Evolutionary conservation across 1,139 yeast species (phyloP).

Genomic region (Pneumocystis wakefieldiae): DNA sequence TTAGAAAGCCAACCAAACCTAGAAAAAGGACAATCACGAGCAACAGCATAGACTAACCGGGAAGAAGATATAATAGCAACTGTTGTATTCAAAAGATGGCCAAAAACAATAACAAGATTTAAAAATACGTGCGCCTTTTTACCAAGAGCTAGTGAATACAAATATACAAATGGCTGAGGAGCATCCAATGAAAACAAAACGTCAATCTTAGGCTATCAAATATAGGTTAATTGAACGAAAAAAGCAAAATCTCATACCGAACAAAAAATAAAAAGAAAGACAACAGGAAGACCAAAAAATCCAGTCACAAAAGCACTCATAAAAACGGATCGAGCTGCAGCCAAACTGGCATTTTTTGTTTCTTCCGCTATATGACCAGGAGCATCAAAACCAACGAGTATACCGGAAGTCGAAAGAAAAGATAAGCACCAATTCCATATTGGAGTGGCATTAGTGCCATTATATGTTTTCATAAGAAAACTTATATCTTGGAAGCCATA

Average conservation of each 20-base stretch:
- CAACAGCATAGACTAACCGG: slow-evolving; percentile 19
- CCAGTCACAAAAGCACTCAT: slow-evolving; percentile 41
- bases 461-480: slow-evolving; percentile 45
- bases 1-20: slow-evolving; percentile 20
- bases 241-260: slow-evolving; percentile 1
- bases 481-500: slow-evolving; percentile 33
- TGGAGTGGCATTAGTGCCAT: slow-evolving; percentile 40
- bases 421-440: slow-evolving; percentile 20
- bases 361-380: slow-evolving; percentile 57
- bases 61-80: slow-evolving; percentile 20
- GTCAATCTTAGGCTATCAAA: slow-evolving; percentile 26
- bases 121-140: slow-evolving; percentile 18
- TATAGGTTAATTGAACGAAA: not conserved
- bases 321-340: slow-evolving; percentile 45
- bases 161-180: slow-evolving; percentile 20
- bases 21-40: slow-evolving; percentile 21
- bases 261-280: slow-evolving; percentile 37
- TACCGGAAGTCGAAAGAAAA: slow-evolving; percentile 19
- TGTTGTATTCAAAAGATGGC: slow-evolving; percentile 16
- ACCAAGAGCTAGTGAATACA: slow-evolving; percentile 20
- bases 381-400: slow-evolving; percentile 39
- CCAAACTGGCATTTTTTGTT: slow-evolving; percentile 40
- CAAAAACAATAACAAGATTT: slow-evolving; percentile 17
- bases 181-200: slow-evolving; percentile 22
- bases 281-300: slow-evolving; percentile 35